Base-by-base conservation (phyloP, 352 stramenopile genomes). In the Phytophthora podocarpi region DNA sequence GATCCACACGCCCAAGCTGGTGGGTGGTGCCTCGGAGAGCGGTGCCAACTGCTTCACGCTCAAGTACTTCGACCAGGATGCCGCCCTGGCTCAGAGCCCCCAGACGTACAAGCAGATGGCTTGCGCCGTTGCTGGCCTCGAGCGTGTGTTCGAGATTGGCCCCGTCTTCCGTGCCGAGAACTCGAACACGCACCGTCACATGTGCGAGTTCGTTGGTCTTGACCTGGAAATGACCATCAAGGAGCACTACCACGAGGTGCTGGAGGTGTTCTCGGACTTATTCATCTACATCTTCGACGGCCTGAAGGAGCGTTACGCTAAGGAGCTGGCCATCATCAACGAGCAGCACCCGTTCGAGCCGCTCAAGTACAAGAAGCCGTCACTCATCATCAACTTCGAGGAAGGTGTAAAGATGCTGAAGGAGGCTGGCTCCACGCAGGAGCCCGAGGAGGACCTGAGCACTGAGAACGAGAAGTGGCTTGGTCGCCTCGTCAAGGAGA, bases 91-190 rank as follows among this genome's bases (percentile, higher is more conserved):
- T 47, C 93, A 98, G 78, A 97, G 88, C 59, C 98, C 98, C 30
- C 98, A 99, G 80, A 87, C 99, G 13, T 99, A 99, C 87, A 99
- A 99, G 82, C 98, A 99, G 71, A 99, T 99, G 94, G 90, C 93
- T 30, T 97, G 95, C 41, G 97, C 97, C 20, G 99, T 97, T 72
- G 95, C 96, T 35, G 98, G 97, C 24, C 98, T 99, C 57, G 97
- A 99, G 70, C 90, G 97, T 43, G 97, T 99, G 39, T 99, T 99
- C 82, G 95, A 99, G 78, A 97, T 99, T 62, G 98, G 97, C 13
- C 98, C 98, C 5, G 97, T 99, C 7, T 99, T 99, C 76, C 95
- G 98, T 70, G 98, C 98, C 5, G 98, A 99, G 80, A 99, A 99
- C 79, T 98, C 89, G 46, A 98, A 99, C 79, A 99, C 98, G 32